Conservation (phyloP, 441 rosid genomes). For the Cnidoscolus chayamansa region DNA sequence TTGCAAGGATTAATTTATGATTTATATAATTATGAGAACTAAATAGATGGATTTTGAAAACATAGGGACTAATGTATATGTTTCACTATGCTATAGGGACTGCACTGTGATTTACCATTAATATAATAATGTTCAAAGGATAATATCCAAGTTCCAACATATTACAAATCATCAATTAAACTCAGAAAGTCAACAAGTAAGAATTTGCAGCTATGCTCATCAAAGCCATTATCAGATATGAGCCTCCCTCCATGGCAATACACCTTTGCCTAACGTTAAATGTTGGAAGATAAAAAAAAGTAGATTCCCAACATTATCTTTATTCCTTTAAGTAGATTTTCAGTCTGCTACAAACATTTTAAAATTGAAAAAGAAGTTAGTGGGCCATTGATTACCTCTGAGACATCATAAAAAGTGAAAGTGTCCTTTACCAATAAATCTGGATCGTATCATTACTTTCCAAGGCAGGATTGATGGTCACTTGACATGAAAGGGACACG, state of each 20-base stretch:
- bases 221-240: background rate
- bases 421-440: background rate
- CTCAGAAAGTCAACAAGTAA: background rate
- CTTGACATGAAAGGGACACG: background rate
- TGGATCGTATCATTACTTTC: background rate
- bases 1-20: no score
- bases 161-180: background rate
- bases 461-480: background rate
- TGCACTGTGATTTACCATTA: no score
- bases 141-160: background rate
- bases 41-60: no score
- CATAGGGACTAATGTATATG: no score
- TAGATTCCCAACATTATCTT: slow-evolving; percentile 2
- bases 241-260: background rate
- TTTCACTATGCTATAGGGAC: no score
- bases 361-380: background rate
- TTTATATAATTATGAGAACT: no score
- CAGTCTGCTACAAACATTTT: background rate
- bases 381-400: background rate
- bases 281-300: slow-evolving; percentile 1
- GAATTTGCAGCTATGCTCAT: background rate
- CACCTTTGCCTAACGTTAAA: background rate
- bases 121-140: background rate
- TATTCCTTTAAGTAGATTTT: background rate
- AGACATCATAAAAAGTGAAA: background rate